Conservation (phyloP, 495 filamentous ascomycete species). For the Neurospora sp. region DNA sequence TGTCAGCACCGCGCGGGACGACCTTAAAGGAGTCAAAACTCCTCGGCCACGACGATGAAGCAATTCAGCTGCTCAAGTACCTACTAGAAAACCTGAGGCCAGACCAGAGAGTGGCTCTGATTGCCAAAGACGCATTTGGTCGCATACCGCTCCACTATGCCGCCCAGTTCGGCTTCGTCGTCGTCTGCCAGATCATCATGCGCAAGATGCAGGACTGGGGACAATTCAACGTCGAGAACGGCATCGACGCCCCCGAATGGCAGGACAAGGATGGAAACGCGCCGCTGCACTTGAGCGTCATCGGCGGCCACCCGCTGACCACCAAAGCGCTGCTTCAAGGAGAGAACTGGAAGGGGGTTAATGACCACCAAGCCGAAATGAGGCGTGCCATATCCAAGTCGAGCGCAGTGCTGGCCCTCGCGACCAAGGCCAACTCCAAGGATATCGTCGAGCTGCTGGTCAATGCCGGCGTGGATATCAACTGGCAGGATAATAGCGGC, state of each 20-base stretch:
- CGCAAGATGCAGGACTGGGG: conserved; percentile 81
- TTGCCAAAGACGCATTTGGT: conserved; percentile 64
- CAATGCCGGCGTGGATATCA: conserved; percentile 83
- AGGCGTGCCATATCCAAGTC: conserved; percentile 67
- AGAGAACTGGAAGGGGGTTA: conserved; percentile 59
- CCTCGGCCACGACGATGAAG: conserved; percentile 59
- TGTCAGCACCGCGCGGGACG: conserved; percentile 32
- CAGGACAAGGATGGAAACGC: conserved; percentile 89
- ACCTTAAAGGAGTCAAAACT: conserved; percentile 44
- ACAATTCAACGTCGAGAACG: conserved; percentile 71
- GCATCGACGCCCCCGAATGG: conserved; percentile 78
- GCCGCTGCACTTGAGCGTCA: conserved; percentile 83
- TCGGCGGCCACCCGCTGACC: conserved; percentile 80
- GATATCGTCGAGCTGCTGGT: conserved; percentile 79
- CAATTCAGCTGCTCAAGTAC: conserved; percentile 62
- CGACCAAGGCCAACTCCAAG: conserved; percentile 73
- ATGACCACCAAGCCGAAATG: conserved; percentile 47
- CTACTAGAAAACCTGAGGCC: conserved; percentile 61
- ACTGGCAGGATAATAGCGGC: conserved; percentile 88
- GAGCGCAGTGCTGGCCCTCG: conserved; percentile 81
- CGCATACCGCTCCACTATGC: conserved; percentile 91
- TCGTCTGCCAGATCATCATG: conserved; percentile 80
- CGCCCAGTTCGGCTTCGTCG: conserved; percentile 85
- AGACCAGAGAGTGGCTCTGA: conserved; percentile 58
- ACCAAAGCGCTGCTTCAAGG: conserved; percentile 70